These are phyloP conservation scores for Suillus tomentosus DNA, from an alignment of 768 basidiomycete species.

Conservation along the genomic window DNA sequence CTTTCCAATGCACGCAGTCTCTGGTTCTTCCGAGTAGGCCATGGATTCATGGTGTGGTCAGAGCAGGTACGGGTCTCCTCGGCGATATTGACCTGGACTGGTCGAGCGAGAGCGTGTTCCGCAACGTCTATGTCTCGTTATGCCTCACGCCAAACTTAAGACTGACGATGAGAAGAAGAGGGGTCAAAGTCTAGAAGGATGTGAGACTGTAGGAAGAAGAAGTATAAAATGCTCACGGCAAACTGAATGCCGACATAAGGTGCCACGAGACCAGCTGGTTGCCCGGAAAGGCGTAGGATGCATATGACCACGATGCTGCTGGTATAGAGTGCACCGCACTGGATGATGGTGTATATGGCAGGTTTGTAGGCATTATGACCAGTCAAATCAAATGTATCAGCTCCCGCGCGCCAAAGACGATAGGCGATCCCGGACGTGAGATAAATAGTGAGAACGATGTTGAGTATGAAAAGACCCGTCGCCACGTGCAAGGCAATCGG, in stretches of 20 bases:
- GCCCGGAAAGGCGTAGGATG: conserved; percentile 7
- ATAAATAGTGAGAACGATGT: conserved; percentile 16
- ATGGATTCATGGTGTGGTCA: neutral
- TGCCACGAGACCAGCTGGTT: neutral
- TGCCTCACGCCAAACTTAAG: neutral
- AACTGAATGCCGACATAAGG: conserved; percentile 5
- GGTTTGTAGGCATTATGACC: conserved; percentile 12
- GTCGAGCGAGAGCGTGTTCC: neutral
- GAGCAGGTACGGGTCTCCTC: neutral
- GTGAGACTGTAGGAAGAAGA: conserved; percentile 1
- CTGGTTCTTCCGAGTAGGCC: neutral
- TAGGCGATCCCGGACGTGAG: conserved; percentile 19
- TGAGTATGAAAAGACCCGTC: conserved; percentile 10
- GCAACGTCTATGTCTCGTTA: no score
- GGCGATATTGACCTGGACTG: neutral
- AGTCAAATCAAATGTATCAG: neutral
- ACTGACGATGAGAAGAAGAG: neutral
- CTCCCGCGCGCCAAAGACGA: conserved; percentile 17
- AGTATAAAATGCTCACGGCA: neutral
- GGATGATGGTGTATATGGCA: conserved; percentile 20
- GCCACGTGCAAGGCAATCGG: neutral
- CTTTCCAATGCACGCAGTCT: neutral
- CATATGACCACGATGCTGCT: conserved; percentile 16
- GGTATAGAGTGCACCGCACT: conserved; percentile 22
- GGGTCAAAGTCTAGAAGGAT: neutral